Percentiles rank a stretch among this genome's conserved stretches.
phyloP scores from a whole-genome alignment of 2,329 filamentous ascomycete genomes.

The Epichloe elymi region DNA sequence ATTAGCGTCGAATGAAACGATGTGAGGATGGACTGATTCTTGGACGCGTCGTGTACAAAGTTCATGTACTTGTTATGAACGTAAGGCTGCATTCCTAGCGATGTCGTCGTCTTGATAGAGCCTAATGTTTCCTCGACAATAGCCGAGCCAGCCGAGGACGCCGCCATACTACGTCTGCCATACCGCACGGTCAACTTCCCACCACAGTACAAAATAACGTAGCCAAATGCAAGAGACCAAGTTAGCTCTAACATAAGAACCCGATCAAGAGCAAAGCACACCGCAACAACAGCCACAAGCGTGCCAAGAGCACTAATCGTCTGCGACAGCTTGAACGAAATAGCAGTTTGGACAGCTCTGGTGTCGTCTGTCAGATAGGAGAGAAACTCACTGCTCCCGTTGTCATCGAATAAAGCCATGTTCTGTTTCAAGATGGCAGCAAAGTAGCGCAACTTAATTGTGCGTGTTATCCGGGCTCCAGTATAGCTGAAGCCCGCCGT shows the following conservation, averaged over 20 bases:
- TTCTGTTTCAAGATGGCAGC: slow-evolving; percentile 17
- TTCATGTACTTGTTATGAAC: background rate
- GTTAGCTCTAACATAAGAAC: background rate
- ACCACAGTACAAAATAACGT: background rate
- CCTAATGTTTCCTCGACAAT: background rate
- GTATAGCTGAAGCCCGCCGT: slow-evolving; percentile 8
- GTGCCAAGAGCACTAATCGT: background rate
- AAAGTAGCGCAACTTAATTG: slow-evolving; percentile 7
- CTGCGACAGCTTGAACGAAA: background rate
- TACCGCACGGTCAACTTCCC: background rate
- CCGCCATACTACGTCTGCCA: background rate
- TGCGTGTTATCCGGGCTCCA: background rate
- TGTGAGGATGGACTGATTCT: background rate
- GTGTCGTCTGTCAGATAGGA: background rate
- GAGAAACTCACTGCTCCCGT: slow-evolving; percentile 12
- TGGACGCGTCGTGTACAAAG: background rate
- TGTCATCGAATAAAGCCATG: slow-evolving; percentile 19
- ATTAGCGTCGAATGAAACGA: background rate
- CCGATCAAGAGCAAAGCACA: background rate
- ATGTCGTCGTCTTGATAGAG: background rate
- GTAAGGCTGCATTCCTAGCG: background rate
- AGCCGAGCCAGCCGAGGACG: background rate
- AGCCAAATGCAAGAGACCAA: background rate
- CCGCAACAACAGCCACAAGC: background rate
- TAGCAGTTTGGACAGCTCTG: background rate